Evolutionary conservation across 805 yeast genomes (phyloP), one percentile per base, ranked within the genome.

Genomic region (Clavispora phyllophila): DNA sequence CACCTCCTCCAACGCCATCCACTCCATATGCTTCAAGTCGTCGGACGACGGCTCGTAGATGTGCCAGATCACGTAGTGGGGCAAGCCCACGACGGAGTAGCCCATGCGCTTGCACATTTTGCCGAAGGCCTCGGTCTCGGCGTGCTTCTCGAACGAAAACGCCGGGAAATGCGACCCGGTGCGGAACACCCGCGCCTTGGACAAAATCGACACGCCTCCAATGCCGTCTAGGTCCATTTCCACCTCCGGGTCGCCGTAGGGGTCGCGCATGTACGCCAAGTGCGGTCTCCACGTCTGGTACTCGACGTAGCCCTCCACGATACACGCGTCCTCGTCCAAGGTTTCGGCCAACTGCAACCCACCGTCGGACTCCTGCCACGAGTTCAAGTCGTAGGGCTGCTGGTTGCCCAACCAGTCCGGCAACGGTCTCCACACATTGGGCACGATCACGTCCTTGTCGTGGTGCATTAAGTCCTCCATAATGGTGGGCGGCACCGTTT

Each of bases 231-330:
- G 71, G 44, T 84, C 90, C 84, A 91, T 84, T 59, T 88, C 96
- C 35, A 84, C 91, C 58, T 87, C 91, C 5, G 95, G 91, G 63
- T 89, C 95, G 19, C 98, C 99, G 56, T 86, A 82, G 2, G 96
- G 96, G 57, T 90, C 97, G 53, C 98, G 75, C 61, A 91, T 74
- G 59, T 93, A 91, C 0, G 98, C 98, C 51, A 91, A 72, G 66
- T 91, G 98, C 2, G 96, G 95, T 65, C 99, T 77, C 97, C 98
- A 91, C 2, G 99, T 91, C 34, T 95, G 96, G 63, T 88, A 93
- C 66, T 91, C 99, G 19, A 88, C 95, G 62, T 89, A 89, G 13
- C 99, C 99, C 67, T 91, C 99, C 12, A 91, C 99, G 45, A 91
- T 90, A 42, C 91, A 96, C 1, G 95, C 95, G 65, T 91, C 96